Base-by-base conservation (phyloP, 495 filamentous ascomycete genomes). In the Hypoxylon rickii region DNA sequence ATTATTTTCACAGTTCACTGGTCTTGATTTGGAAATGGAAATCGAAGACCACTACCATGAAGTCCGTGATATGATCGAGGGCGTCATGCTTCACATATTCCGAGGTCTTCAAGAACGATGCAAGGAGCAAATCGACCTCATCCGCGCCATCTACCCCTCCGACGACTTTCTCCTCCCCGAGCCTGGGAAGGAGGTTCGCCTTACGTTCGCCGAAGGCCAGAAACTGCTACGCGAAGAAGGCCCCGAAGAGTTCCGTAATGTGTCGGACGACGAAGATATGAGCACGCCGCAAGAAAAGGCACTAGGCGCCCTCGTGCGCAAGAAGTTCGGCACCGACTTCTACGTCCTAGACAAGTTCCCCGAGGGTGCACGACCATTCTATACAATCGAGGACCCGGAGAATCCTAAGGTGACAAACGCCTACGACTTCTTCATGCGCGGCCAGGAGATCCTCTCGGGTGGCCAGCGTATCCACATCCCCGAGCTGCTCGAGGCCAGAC, bases 11-110 rank as follows among this genome's bases (percentile, higher is more conserved):
- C 33, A 77, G 84, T 98, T 96, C 74, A 90, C 89, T 36, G 94
- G 94, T 71, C 88, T 98, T 53, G 94, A 98, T 89, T 77, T 97
- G 65, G 94, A 97, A 69, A 97, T 96, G 89, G 91, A 91, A 29
- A 96, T 97, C 71, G 82, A 88, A 46, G 76, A 89, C 48, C 82
- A 91, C 73, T 97, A 97, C 75, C 83, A 89, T 68, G 94, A 98
- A 70, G 91, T 95, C 31, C 73, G 90, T 18, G 72, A 84, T 17
- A 85, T 89, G 60, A 82, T 96, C 17, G 94, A 97, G 69, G 76
- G 86, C 53, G 87, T 95, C 12, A 84, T 98, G 63, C 83, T 96
- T 55, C 82, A 88, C 73, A 96, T 98, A 63, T 93, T 98, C 79
- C 83, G 83, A 26, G 83, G 87, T 31, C 79, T 94, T 16, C 76